Evolutionary conservation across 2,329 filamentous ascomycete species (phyloP), one percentile per base, ranked within the genome.

Genomic region (Neopestalotiopsis sp.): DNA sequence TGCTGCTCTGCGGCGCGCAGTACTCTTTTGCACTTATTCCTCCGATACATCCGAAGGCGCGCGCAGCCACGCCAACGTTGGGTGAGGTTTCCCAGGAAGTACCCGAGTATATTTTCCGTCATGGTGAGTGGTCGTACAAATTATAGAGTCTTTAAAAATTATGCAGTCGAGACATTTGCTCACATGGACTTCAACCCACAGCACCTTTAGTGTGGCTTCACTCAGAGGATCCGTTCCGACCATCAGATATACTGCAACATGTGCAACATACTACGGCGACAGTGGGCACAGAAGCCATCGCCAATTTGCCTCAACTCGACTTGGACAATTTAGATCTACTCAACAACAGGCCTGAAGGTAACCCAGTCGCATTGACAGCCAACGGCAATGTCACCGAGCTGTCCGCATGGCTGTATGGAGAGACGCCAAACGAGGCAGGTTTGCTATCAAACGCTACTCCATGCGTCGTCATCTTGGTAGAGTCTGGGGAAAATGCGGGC

Each of bases 181-280:
- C 12, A 32, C 24, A 24, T 17, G 24, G 30, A 14, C 42, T 30
- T 45, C 40, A 65, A 38, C 24, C 24, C 24, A 5, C 14, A 65
- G 62, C 62, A 7, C 38, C 62, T 12, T 24, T 65, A 14, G 62
- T 65, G 17, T 40, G 62, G 42, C 62, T 65, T n/a, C 62, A 65
- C 24, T 65, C 62, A 20, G 40, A 65, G 45, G 62, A 65, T n/a
- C 62, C 42, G 17, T 65, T 65, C 62, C 17, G 62, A 32, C 62
- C 62, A 20, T 17, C 62, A 65, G 62, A 65, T 40, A 49, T 65
- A 56, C 24, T 65, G 13, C 62, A 65, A 34, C 62, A 65, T 52
- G 9, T 65, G 24, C 38, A 14, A 30, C 62, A 65, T 17, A 65
- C 42, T 32, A 65, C 62, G 9, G 40, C 62, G 10, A 65, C 9